Percentiles rank a stretch among this genome's conserved stretches.
These are phyloP conservation scores for Trichoderma sp. DNA, from an alignment of 2,329 filamentous ascomycete genomes.

Conservation along the genomic window DNA sequence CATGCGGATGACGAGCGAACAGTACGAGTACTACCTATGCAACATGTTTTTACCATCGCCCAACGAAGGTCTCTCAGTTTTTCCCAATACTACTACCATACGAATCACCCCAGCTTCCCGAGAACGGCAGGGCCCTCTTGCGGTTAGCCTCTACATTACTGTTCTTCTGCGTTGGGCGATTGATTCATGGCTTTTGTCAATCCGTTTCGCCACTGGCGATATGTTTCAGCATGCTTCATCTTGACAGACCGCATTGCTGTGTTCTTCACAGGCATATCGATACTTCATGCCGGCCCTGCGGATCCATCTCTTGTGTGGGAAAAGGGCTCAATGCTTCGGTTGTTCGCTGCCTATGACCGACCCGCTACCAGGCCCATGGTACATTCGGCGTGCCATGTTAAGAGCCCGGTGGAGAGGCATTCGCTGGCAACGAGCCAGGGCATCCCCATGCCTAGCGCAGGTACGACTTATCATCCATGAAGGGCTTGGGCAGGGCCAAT, in stretches of 20 bases:
- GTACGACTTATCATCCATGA: conserved; percentile 26
- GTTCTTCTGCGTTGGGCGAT: background rate
- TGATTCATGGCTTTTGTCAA: background rate
- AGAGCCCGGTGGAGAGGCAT: conserved; percentile 14
- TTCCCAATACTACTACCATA: background rate
- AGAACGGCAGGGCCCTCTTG: background rate
- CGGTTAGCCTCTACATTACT: background rate
- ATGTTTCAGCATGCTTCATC: conserved; percentile 20
- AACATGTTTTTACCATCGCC: background rate
- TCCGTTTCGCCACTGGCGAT: conserved; percentile 13
- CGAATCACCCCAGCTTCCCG: background rate
- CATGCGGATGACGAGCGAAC: background rate
- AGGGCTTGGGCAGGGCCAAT: conserved; percentile 22
- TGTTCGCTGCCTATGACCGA: conserved; percentile 24
- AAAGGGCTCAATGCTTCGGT: conserved; percentile 26
- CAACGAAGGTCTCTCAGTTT: background rate
- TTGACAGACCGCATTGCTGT: conserved; percentile 10
- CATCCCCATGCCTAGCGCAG: conserved; percentile 30
- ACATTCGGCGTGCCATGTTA: conserved; percentile 18
- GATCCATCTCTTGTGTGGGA: background rate
- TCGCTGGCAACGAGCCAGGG: conserved; percentile 23
- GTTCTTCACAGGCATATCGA: conserved; percentile 7
- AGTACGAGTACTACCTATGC: background rate
- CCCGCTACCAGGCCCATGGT: conserved; percentile 26
- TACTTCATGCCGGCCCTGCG: conserved; percentile 12